Conservation (phyloP, 148 eudicot genomes). For the Euryodendron excelsum region DNA sequence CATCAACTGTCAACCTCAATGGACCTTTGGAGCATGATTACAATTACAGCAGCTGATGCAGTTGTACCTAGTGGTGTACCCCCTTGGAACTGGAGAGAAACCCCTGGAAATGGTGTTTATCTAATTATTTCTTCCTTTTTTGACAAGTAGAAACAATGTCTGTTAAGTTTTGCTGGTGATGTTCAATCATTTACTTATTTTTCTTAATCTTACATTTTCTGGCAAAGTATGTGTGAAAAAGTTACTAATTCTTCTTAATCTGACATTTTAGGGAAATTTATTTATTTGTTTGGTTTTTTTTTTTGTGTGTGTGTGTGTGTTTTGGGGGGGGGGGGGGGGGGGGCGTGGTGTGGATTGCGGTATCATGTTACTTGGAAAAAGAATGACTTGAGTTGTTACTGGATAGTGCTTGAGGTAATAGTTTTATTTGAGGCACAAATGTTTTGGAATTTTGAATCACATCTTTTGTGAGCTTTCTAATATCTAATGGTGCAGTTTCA, state of each 20-base stretch:
- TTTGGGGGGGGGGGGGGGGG: too few species aligned
- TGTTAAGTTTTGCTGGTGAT: background rate
- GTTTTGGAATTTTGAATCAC: background rate
- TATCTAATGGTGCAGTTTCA: background rate
- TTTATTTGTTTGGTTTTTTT: too few species aligned
- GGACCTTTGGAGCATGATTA: slow-evolving; percentile 54
- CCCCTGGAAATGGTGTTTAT: slow-evolving; percentile 59
- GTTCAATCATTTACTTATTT: background rate
- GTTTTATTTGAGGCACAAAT: background rate
- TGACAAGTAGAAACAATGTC: background rate
- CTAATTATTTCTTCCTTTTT: background rate
- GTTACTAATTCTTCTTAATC: background rate
- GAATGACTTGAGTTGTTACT: background rate
- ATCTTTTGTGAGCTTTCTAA: background rate
- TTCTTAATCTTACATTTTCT: background rate
- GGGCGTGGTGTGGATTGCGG: too few species aligned
- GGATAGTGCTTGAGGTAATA: background rate
- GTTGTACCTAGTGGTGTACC: slow-evolving; percentile 55
- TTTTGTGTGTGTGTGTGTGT: too few species aligned
- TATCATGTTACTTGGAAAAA: too few species aligned
- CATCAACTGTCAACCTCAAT: slow-evolving; percentile 55
- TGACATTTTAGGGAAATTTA: background rate
- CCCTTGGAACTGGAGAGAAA: slow-evolving; percentile 70
- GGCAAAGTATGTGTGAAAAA: background rate
- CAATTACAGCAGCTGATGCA: slow-evolving; percentile 59